Percentiles rank a stretch among this genome's conserved stretches.
These are phyloP conservation scores for Nissolia schottii DNA, from an alignment of 306 rosid genomes.

Conservation along the genomic window DNA sequence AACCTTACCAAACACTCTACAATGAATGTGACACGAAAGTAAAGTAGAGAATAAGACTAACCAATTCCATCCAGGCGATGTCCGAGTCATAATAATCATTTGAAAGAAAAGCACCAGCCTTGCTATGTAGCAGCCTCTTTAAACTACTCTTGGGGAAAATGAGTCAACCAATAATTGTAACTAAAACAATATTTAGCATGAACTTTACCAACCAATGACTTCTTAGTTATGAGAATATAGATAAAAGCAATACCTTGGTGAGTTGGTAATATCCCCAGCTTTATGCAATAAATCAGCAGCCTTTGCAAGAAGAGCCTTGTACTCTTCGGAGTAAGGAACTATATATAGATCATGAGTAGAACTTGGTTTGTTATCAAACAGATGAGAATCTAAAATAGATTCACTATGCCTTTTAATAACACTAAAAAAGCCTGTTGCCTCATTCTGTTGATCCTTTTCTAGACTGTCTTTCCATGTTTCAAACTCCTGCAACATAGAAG, in stretches of 20 bases:
- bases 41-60: conserved; percentile 39
- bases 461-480: conserved; percentile 72
- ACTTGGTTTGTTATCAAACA: conserved; percentile 20
- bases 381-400: conserved; percentile 46
- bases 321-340: conserved; percentile 79
- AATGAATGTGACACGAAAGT: neutral
- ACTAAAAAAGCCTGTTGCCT: conserved; percentile 71
- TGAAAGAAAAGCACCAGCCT: conserved; percentile 87
- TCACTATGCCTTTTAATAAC: conserved; percentile 74
- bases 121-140: conserved; percentile 83
- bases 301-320: conserved; percentile 52
- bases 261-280: conserved; percentile 65
- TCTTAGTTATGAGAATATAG: neutral
- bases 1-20: neutral
- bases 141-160: conserved; percentile 49
- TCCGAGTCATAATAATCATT: conserved; percentile 91
- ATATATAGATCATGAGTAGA: conserved; percentile 48
- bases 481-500: conserved; percentile 68
- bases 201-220: neutral
- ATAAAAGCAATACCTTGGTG: conserved; percentile 53
- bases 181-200: conserved; percentile 12
- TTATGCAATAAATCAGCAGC: conserved; percentile 80
- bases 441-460: conserved; percentile 51
- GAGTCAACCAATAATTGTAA: conserved; percentile 15
- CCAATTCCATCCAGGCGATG: conserved; percentile 95